Evolutionary conservation across 116 monocot genomes (phyloP).

Genomic region (Trichopus zeylanicus): DNA sequence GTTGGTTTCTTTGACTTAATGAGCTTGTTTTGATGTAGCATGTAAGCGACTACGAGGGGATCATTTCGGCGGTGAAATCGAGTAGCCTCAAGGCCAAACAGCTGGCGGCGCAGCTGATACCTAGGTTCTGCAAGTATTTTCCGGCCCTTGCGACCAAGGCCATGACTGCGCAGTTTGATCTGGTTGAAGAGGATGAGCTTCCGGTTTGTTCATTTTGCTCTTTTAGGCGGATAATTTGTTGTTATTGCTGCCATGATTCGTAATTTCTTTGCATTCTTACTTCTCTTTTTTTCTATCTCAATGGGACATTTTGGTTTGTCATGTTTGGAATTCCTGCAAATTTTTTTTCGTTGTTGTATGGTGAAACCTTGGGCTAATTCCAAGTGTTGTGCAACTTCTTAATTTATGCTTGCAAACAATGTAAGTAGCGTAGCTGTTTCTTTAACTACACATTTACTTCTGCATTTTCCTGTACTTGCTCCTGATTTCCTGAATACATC

Average conservation of each 20-base stretch:
- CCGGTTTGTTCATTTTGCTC: constrained; percentile 29
- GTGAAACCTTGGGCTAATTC: no score
- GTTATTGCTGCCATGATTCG: neutral
- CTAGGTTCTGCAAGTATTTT: constrained; percentile 88
- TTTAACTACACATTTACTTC: no score
- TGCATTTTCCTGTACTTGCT: no score
- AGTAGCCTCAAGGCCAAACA: constrained; percentile 89
- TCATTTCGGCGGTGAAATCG: constrained; percentile 60
- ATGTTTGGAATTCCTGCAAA: neutral
- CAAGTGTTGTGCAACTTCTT: neutral
- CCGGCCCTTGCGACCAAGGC: constrained; percentile 52
- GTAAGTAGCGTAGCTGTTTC: no score
- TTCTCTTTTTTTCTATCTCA: neutral
- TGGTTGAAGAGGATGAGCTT: constrained; percentile 80
- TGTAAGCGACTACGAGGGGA: constrained; percentile 84
- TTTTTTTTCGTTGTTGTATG: no score
- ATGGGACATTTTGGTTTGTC: neutral
- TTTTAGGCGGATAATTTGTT: neutral
- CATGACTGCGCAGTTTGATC: constrained; percentile 68
- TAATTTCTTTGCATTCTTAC: neutral
- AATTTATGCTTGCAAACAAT: no score
- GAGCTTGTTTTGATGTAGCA: constrained; percentile 27
- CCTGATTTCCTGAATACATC: no score
- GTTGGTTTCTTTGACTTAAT: no score
- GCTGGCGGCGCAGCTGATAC: constrained; percentile 97